Evolutionary conservation across 2,329 filamentous ascomycete genomes (phyloP), one percentile per base, ranked within the genome.

Genomic region (Cryphonectria nitschkei): DNA sequence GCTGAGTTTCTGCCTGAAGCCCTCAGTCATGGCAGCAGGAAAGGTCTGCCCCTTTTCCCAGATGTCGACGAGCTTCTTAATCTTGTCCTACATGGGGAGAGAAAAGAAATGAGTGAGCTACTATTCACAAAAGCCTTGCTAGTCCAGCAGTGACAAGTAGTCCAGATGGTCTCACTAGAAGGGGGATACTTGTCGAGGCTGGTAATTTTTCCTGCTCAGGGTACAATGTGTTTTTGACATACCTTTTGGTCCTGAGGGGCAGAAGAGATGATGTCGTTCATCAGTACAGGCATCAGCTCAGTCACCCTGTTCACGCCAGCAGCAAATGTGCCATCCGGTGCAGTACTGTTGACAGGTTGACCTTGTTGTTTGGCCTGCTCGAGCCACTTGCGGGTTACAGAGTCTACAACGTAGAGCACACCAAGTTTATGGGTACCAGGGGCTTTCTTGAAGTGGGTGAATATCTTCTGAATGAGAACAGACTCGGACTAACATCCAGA

Each of bases 341-440:
- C 94, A 82, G 90, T 87, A 81, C 88, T 90, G 83, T 92, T 93
- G 82, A 94, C 89, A 79, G 92, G 84, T 80, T 98, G 95, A 78
- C 93, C 93, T 76, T 92, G 88, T 79, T 91, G 89, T 84, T 95
- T 96, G 79, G 96, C 95, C 83, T 94, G 93, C 82, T 98, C 95
- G 86, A 97, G 90, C 95, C 96, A 99, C 86, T 97, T 95, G 84
- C 96, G 94, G 82, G 95, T 95, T 89, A 99, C 95, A 86, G 95
- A 97, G 88, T 99, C 96, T 95, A 99, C 93, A 84, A 98, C 95
- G 91, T 99, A 99, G 84, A 99, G 91, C 80, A 98, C 95, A 84
- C 96, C 96, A 82, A 99, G 89, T 85, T 99, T 99, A 89, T 99
- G 95, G 81, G 94, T 97, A 80, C 90, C 90, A 72, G 94, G 93